phyloP scores from a whole-genome alignment of 345 rosid genomes.

The Angophora floribunda region DNA sequence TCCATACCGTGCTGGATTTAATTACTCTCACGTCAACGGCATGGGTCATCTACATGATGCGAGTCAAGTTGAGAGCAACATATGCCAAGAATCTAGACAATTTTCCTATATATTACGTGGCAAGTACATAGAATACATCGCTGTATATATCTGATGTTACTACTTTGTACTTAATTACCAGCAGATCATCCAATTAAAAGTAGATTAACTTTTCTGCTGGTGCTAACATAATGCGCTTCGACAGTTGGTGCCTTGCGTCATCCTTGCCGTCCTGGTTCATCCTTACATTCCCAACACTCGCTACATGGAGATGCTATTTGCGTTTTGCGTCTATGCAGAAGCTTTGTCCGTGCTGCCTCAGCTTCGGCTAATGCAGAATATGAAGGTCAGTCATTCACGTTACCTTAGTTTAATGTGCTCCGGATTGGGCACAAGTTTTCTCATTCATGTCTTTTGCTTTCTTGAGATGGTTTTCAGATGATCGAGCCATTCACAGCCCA shows the following conservation, averaged over 20 bases:
- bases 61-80: conserved; percentile 57
- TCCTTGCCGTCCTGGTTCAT: conserved; percentile 43
- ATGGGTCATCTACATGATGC: conserved; percentile 74
- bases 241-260: conserved; percentile 52
- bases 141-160: neutral
- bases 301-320: conserved; percentile 37
- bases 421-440: neutral
- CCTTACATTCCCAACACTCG: conserved; percentile 8
- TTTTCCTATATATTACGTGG: conserved; percentile 44
- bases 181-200: neutral
- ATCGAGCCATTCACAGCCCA: conserved; percentile 82
- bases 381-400: conserved; percentile 32
- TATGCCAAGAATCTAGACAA: conserved; percentile 58
- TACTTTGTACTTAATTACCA: neutral
- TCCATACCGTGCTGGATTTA: conserved; percentile 59
- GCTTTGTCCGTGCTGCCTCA: conserved; percentile 83
- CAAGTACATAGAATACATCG: neutral
- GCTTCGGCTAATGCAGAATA: conserved; percentile 81
- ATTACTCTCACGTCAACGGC: conserved; percentile 41
- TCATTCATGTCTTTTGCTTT: neutral
- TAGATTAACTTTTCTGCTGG: neutral
- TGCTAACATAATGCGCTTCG: neutral
- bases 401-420: neutral
- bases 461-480: conserved; percentile 25
- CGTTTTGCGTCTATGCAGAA: conserved; percentile 54